Evolutionary conservation across 2,329 filamentous ascomycete genomes (phyloP), one percentile per base, ranked within the genome.

Genomic region (Aspergillus calidoustus): DNA sequence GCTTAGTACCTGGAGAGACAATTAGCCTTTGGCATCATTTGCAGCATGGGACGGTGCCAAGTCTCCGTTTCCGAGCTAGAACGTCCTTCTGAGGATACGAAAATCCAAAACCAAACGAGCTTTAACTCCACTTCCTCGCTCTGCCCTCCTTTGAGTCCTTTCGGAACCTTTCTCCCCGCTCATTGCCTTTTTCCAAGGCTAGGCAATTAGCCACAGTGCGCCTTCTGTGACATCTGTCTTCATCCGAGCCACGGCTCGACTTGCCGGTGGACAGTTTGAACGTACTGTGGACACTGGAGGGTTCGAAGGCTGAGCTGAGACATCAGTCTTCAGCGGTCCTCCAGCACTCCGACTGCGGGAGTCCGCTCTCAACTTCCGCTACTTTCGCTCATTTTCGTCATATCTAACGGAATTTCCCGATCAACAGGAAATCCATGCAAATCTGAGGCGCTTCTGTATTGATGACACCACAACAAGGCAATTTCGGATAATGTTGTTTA

Each of bases 381-480:
- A 2, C 34, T 15, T 15, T 41, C 34, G 11, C 34, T 41, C 34
- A 15, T 41, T 41, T 41, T 15, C 34, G 11, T 41, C 34, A 41
- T 15, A 15, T 5, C 6, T 41, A 2, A 41, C 34, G 34, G 15
- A 41, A 15, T 41, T 3, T 41, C 5, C 34, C 34, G 34, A 41
- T 13, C 11, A 13, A 15, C 34, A 41, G 22, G 31, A 19, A 43
- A 46, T 52, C 47, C 59, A 56, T 58, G 46, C 54, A 52, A 55
- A 54, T 30, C 47, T 59, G 58, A 52, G 55, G 63, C 50, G 55
- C 59, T 58, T 51, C 60, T 55, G 59, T 55, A 54, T 8, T 44
- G 19, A 63, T 59, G 60, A 54, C 59, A 49, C 60, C 56, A 64
- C 55, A 49, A 54, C 41, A 11, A 57, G 49, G 54, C 41, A 60